A percentile compares a stretch with the other conserved stretches of the same genome.
Conservation (phyloP, 371 early-diverging fungal species). For the Rhizopus sp. region DNA sequence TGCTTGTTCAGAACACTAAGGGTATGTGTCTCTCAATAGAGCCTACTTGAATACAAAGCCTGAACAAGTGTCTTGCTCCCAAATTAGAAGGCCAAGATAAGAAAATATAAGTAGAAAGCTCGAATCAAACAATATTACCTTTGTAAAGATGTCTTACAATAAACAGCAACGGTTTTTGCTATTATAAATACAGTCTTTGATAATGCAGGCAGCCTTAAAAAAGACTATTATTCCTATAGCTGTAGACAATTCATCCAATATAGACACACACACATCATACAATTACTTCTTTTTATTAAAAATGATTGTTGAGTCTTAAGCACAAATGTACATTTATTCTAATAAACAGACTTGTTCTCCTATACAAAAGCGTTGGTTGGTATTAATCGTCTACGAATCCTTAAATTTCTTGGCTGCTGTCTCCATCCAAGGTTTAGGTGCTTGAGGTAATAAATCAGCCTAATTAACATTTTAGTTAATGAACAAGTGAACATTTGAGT, state of each 20-base stretch:
- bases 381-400: conserved; percentile 8
- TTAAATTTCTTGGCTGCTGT: conserved; percentile 42
- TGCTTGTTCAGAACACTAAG: too few relatives aligned
- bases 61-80: too few relatives aligned
- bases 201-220: conserved; percentile 33
- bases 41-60: too few relatives aligned
- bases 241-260: too few relatives aligned
- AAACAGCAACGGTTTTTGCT: conserved; percentile 51
- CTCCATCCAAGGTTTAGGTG: conserved; percentile 62
- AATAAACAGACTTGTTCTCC: background rate
- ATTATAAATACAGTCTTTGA: conserved; percentile 42
- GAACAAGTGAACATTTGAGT: background rate
- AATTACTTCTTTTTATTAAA: too few relatives aligned
- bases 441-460: conserved; percentile 62
- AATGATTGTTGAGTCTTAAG: too few relatives aligned
- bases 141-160: conserved; percentile 66
- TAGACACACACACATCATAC: too few relatives aligned
- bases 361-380: background rate
- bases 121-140: conserved; percentile 63
- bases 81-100: too few relatives aligned
- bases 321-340: too few relatives aligned
- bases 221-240: too few relatives aligned
- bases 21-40: too few relatives aligned
- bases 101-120: background rate
- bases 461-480: conserved; percentile 14